A percentile compares a stretch with the other conserved stretches of the same genome.
phyloP scores from a whole-genome alignment of 352 stramenopile species.

The Globisporangium alternatum region DNA sequence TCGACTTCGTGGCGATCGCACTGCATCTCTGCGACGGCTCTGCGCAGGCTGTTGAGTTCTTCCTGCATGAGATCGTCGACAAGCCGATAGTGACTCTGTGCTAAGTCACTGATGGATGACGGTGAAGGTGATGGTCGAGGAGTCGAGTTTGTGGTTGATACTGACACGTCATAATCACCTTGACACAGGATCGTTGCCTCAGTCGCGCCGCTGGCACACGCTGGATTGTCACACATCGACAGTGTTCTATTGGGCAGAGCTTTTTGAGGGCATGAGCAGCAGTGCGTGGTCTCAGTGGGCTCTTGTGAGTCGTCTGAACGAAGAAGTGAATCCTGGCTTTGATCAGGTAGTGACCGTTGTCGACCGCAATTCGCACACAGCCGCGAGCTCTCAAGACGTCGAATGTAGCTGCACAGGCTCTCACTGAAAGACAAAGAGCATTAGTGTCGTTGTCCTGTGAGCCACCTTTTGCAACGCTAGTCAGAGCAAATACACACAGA shows the following conservation, averaged over 20 bases:
- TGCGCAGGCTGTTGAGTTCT: conserved; percentile 45
- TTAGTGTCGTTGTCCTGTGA: neutral
- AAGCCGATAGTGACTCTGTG: neutral
- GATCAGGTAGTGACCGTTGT: neutral
- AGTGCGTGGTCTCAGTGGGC: neutral
- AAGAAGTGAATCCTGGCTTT: neutral
- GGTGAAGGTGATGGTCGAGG: neutral
- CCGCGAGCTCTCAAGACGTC: conserved; percentile 30
- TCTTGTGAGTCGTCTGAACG: neutral
- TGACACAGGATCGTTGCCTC: neutral
- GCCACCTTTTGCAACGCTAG: neutral
- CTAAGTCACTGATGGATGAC: neutral
- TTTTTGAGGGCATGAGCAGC: neutral
- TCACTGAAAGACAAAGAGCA: conserved; percentile 25
- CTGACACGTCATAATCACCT: neutral
- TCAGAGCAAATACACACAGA: neutral
- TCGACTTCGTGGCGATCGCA: conserved; percentile 32
- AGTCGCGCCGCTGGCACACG: neutral
- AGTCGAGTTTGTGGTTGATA: neutral
- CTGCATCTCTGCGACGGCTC: conserved; percentile 38
- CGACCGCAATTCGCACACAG: conserved; percentile 12
- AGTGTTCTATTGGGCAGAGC: too few species aligned
- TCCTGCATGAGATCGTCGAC: conserved; percentile 40
- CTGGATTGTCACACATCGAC: neutral
- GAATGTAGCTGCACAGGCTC: conserved; percentile 56